phyloP scores from a whole-genome alignment of 2,329 filamentous ascomycete genomes.

The Cordyceps cateniannulata region DNA sequence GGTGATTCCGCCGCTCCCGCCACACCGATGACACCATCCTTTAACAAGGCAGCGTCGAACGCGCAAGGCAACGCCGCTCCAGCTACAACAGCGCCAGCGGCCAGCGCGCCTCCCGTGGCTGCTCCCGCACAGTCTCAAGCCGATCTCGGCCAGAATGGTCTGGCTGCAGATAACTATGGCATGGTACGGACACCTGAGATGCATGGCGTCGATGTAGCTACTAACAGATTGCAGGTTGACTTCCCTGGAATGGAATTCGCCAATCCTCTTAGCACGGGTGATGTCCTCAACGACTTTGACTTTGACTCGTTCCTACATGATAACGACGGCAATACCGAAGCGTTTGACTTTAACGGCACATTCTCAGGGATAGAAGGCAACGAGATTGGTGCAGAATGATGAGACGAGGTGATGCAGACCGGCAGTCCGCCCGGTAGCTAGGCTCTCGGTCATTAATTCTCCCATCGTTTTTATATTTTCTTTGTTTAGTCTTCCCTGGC shows the following conservation, averaged over 20 bases:
- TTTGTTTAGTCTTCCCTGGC: neutral
- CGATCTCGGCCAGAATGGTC: slow-evolving; percentile 42
- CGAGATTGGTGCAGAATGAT: slow-evolving; percentile 52
- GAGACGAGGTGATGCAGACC: slow-evolving; percentile 17
- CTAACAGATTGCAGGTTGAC: slow-evolving; percentile 29
- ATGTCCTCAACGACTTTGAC: slow-evolving; percentile 62
- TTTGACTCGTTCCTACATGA: slow-evolving; percentile 62
- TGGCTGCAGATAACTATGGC: slow-evolving; percentile 37
- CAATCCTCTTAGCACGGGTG: slow-evolving; percentile 45
- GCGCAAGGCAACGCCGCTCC: slow-evolving; percentile 24
- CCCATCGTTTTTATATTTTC: neutral
- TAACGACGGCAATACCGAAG: slow-evolving; percentile 38
- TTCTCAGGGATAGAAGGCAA: slow-evolving; percentile 49
- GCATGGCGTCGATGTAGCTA: slow-evolving; percentile 11
- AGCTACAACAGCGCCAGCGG: slow-evolving; percentile 22
- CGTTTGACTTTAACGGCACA: slow-evolving; percentile 48
- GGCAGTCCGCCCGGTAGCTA: neutral
- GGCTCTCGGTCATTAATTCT: slow-evolving; percentile 7
- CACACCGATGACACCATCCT: slow-evolving; percentile 57
- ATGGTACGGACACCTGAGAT: slow-evolving; percentile 33
- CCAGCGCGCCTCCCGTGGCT: slow-evolving; percentile 28
- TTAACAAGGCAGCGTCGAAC: slow-evolving; percentile 41
- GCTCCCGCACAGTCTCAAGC: slow-evolving; percentile 37
- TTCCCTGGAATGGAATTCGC: slow-evolving; percentile 48
- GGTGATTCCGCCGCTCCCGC: slow-evolving; percentile 54